Evolutionary conservation across 176 grass and related monocot genomes (phyloP), one percentile per base, ranked within the genome.

Genomic region (Themeda triandra): DNA sequence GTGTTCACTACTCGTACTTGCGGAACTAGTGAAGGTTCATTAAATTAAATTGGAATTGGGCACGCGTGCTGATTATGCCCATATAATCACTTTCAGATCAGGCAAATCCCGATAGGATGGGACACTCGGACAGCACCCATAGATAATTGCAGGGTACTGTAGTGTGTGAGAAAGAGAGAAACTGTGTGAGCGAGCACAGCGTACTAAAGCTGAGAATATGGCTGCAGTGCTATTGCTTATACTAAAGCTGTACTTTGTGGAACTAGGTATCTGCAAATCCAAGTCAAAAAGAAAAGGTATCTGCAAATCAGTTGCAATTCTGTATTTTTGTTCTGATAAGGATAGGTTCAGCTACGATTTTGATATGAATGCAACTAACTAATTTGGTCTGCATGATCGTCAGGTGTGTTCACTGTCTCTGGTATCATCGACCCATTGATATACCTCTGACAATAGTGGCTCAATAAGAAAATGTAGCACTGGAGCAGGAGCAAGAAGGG

Each of bases 351-450:
- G 21, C 73, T 60, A 42, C 62, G 41, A 75, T 82, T 54, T 79
- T n/a, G 19, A n/a, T 56, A 56, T 49, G 29, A 30, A 29, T 30
- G 17, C 27, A 44, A 30, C 48, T 69, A 21, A 79, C 7, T 46
- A 3, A 82, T 30, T 23, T 60, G 65, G 66, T 63, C 11, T 77
- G 54, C 13, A 17, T 84, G 37, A 70, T 86, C 69, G 56, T 53
- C 87, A 98, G 89, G 96, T 76, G 84, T 98, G 44, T 98, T 98
- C 79, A 98, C 93, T 0, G 91, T 98, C 48, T 90, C 49, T 19
- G 93, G 96, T 87, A 98, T 98, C 66, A 89, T 98, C 21, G 96
- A 95, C 85, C 89, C 96, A 10, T 94, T 98, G 80, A 86, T 98
- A 87, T 95, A 95, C 76, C 96, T 95, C 31, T 91, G 93, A 29